Base-by-base conservation (phyloP, 1,284 basidiomycete genomes). In the Athelia sp. region DNA sequence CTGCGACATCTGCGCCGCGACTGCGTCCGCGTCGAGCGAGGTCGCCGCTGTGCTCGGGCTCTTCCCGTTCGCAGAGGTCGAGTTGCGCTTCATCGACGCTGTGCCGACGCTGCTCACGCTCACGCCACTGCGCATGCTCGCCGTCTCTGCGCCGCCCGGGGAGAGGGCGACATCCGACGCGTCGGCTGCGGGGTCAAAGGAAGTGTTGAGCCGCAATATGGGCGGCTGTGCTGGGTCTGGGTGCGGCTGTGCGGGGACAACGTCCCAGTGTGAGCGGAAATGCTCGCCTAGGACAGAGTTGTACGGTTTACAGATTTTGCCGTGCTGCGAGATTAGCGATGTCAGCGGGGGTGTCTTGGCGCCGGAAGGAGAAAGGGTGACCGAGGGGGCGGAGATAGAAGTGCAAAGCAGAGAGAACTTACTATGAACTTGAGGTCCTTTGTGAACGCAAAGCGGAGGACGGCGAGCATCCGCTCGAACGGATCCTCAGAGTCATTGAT, bases 391-490 rank as follows among this genome's bases (percentile, higher is more conserved):
- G 58, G 58, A 9, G 70, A 64, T 14, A 76, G 58, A 29, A 66
- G 67, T 4, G 56, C 57, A 45, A 74, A 71, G 6, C 72, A 73
- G 0, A 69, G 68, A 14, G 36, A 23, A 78, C 86, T 62, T 59
- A 90, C 89, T 51, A 97, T 78, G 59, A 93, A 96, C 71, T 96
- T 97, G 65, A 97, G 85, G 63, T 99, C 95, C 67, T 98, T 98
- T 47, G 92, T 90, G 65, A 95, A 93, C 10, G 84, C 74, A 67
- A 94, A 99, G 22, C 93, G 82, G 35, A 98, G 68, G 9, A 90
- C 87, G 32, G 93, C 89, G 21, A 98, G 75, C 87, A 98, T 95
- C 40, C 95, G 84, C 60, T 95, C 90, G 54, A 98, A 83, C 22
- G 92, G 84, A 62, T 98, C 93, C 35, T 87, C 78, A 17, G 88